These are phyloP conservation scores for Boletellus ananas DNA, from an alignment of 768 basidiomycete species.

Conservation along the genomic window DNA sequence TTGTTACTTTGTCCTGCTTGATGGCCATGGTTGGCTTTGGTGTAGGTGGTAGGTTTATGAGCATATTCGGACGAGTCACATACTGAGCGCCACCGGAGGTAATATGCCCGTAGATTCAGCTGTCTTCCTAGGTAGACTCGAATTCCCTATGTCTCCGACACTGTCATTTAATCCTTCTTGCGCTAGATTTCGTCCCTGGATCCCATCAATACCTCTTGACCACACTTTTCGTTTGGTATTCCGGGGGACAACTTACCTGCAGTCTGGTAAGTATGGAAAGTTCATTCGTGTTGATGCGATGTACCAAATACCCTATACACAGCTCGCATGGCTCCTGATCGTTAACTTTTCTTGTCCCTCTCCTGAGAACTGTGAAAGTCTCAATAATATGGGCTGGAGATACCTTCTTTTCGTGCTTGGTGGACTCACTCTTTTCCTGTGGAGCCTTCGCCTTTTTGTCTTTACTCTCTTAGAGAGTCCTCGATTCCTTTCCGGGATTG, in stretches of 20 bases:
- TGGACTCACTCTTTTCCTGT: slow-evolving; percentile 48
- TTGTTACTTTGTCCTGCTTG: slow-evolving; percentile 46
- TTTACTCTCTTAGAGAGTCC: slow-evolving; percentile 57
- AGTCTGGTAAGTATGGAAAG: slow-evolving; percentile 35
- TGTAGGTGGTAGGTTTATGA: slow-evolving; percentile 37
- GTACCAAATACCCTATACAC: neutral
- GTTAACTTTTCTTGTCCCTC: slow-evolving; percentile 49
- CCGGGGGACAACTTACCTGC: slow-evolving; percentile 49
- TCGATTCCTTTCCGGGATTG: slow-evolving; percentile 52
- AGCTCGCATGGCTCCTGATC: slow-evolving; percentile 61
- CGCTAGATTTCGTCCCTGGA: slow-evolving; percentile 46
- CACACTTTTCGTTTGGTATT: slow-evolving; percentile 58
- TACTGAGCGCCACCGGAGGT: slow-evolving; percentile 23
- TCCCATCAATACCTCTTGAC: slow-evolving; percentile 59
- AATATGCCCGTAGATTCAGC: slow-evolving; percentile 56
- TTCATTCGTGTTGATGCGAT: neutral
- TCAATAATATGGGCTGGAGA: slow-evolving; percentile 62
- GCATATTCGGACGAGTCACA: neutral
- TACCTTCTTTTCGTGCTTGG: slow-evolving; percentile 55
- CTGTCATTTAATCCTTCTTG: neutral
- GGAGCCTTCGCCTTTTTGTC: slow-evolving; percentile 47
- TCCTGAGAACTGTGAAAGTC: slow-evolving; percentile 33
- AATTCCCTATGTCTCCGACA: neutral
- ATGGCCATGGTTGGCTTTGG: slow-evolving; percentile 45
- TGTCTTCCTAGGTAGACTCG: slow-evolving; percentile 43